These are phyloP conservation scores for Epithele typhae DNA, from an alignment of 768 basidiomycete species.

Conservation along the genomic window DNA sequence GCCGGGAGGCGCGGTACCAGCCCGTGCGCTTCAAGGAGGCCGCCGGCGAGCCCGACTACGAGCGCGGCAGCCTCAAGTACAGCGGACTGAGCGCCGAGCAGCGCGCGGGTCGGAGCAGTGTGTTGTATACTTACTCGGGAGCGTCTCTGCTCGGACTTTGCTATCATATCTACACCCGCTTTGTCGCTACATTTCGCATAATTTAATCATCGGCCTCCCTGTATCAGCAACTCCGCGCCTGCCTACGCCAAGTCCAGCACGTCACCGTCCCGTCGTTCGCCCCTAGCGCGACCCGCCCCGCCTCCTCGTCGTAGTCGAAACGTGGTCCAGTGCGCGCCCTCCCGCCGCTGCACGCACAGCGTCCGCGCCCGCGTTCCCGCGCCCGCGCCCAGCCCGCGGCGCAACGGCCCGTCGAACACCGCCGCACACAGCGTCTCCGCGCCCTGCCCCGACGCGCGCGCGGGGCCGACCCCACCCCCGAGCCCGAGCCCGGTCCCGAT, in stretches of 20 bases:
- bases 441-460: too few species aligned
- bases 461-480: too few species aligned
- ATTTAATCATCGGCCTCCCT: too few species aligned
- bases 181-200: too few species aligned
- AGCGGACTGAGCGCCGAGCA: not conserved
- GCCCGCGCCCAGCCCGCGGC: conserved; percentile 11
- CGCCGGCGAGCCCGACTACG: not conserved
- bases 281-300: conserved; percentile 50
- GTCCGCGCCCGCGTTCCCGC: conserved; percentile 20
- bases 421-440: conserved; percentile 42
- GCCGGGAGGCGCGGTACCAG: not conserved
- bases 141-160: too few species aligned
- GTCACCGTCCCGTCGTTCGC: conserved; percentile 44
- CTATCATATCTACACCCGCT: too few species aligned
- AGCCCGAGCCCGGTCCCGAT: too few species aligned
- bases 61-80: not conserved
- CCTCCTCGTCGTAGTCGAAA: conserved; percentile 59
- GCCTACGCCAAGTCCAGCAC: conserved; percentile 29
- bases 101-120: too few species aligned
- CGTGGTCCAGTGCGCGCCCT: conserved; percentile 44
- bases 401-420: conserved; percentile 47
- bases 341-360: conserved; percentile 28
- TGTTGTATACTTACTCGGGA: too few species aligned
- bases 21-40: conserved; percentile 2
- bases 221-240: too few species aligned